phyloP scores from a whole-genome alignment of 148 eudicot genomes.

The Rhododendron williamsianum region DNA sequence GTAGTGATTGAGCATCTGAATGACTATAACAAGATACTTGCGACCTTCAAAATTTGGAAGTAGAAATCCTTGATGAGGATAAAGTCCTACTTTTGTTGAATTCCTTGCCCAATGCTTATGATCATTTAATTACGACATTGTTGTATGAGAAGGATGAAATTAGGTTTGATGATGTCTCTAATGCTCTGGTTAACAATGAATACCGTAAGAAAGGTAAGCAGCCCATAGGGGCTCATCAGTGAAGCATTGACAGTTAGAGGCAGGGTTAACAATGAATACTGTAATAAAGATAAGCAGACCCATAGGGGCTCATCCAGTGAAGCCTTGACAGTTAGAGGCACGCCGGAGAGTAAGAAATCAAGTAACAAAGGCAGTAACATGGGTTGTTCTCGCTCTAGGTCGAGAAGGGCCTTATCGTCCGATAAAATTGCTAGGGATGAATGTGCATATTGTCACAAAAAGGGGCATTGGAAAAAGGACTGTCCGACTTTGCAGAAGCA shows the following conservation, averaged over 20 bases:
- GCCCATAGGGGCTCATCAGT: neutral
- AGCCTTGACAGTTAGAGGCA: neutral
- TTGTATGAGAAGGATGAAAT: neutral
- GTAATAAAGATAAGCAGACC: too few species aligned
- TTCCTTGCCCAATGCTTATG: neutral
- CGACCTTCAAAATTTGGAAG: neutral
- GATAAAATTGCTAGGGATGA: neutral
- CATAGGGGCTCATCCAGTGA: neutral
- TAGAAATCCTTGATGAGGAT: neutral
- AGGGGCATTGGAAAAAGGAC: constrained; percentile 1
- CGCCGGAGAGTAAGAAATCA: neutral
- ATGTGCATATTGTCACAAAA: neutral
- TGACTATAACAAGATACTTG: neutral
- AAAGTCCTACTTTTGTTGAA: neutral
- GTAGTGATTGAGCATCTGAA: neutral
- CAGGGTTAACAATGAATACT: neutral
- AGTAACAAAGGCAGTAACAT: neutral
- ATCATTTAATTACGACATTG: neutral
- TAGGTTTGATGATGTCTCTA: neutral
- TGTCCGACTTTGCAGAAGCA: neutral
- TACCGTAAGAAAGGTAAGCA: too few species aligned
- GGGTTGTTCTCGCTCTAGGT: neutral
- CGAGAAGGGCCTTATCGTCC: neutral
- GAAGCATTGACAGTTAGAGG: neutral
- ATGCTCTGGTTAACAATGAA: neutral